Evolutionary conservation across 495 filamentous ascomycete genomes (phyloP).

Genomic region (Chaetomidium leptoderma): DNA sequence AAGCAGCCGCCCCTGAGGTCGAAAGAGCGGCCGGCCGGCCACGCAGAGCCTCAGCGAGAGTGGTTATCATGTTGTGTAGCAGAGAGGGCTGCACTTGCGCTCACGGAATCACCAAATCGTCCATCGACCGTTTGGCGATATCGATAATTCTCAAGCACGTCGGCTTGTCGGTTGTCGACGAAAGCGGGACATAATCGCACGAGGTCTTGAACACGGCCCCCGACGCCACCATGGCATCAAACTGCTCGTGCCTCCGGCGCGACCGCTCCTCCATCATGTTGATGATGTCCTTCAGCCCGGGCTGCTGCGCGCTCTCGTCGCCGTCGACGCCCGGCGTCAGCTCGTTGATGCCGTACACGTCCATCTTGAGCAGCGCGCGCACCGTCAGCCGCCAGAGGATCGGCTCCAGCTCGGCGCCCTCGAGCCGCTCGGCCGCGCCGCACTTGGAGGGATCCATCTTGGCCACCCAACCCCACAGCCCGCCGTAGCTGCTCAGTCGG

Average conservation of each 20-base stretch:
- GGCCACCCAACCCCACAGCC: constrained; percentile 35
- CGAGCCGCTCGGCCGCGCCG: constrained; percentile 22
- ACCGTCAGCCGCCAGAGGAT: constrained; percentile 47
- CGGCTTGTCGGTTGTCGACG: constrained; percentile 24
- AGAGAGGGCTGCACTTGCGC: neutral
- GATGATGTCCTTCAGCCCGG: constrained; percentile 51
- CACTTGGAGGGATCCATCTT: constrained; percentile 19
- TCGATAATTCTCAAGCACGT: constrained; percentile 47
- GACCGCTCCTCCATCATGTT: constrained; percentile 46
- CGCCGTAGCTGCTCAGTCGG: constrained; percentile 43
- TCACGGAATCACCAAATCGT: constrained; percentile 46
- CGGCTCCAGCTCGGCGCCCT: constrained; percentile 40
- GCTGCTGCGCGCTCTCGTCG: neutral
- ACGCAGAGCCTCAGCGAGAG: too few relatives aligned
- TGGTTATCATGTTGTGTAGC: neutral
- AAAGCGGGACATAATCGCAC: constrained; percentile 14
- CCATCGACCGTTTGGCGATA: constrained; percentile 47
- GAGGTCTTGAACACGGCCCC: constrained; percentile 24
- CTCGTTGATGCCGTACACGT: constrained; percentile 50
- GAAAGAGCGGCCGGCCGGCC: too few relatives aligned
- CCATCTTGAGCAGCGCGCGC: constrained; percentile 47
- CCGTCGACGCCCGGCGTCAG: constrained; percentile 6
- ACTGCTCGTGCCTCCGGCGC: constrained; percentile 35
- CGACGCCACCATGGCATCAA: constrained; percentile 35
- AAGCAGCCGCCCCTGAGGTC: too few relatives aligned